phyloP scores from a whole-genome alignment of 306 rosid genomes.

The Boehmeria nivea region DNA sequence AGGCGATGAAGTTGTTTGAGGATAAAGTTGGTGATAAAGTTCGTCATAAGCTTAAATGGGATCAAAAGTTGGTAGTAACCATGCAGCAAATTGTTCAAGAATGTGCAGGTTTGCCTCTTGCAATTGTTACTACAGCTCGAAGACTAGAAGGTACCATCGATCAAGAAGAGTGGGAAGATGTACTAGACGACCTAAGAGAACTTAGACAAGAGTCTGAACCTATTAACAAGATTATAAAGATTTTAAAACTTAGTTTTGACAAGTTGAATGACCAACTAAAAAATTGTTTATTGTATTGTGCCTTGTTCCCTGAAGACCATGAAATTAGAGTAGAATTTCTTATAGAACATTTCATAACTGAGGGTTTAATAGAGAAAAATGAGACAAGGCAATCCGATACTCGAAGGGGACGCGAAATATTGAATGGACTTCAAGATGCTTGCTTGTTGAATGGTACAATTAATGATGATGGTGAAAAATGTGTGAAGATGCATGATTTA shows the following conservation, averaged over 20 bases:
- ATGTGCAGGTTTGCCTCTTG: constrained; percentile 19
- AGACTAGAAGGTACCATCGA: constrained; percentile 4
- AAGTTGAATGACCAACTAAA: constrained; percentile 7
- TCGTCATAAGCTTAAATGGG: neutral
- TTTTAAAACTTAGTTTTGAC: constrained; percentile 14
- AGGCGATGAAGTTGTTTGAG: constrained; percentile 15
- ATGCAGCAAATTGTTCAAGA: constrained; percentile 3
- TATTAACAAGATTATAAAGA: neutral
- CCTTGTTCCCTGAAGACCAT: constrained; percentile 14
- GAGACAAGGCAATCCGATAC: neutral
- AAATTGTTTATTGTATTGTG: constrained; percentile 14
- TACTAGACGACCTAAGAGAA: constrained; percentile 11
- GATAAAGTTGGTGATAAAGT: constrained; percentile 2
- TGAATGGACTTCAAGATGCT: neutral
- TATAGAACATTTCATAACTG: constrained; percentile 9
- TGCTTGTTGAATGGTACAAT: constrained; percentile 1
- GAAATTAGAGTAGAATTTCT: constrained; percentile 7
- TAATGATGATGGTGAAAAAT: neutral
- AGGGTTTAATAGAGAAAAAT: constrained; percentile 4
- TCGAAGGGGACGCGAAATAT: constrained; percentile 9
- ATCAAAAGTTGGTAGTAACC: neutral
- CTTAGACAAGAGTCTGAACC: neutral
- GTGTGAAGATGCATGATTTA: constrained; percentile 15
- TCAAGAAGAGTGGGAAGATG: constrained; percentile 13
- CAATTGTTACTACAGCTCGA: constrained; percentile 18